phyloP scores from a whole-genome alignment of 352 stramenopile genomes.

The Phytophthora cryptogea region DNA sequence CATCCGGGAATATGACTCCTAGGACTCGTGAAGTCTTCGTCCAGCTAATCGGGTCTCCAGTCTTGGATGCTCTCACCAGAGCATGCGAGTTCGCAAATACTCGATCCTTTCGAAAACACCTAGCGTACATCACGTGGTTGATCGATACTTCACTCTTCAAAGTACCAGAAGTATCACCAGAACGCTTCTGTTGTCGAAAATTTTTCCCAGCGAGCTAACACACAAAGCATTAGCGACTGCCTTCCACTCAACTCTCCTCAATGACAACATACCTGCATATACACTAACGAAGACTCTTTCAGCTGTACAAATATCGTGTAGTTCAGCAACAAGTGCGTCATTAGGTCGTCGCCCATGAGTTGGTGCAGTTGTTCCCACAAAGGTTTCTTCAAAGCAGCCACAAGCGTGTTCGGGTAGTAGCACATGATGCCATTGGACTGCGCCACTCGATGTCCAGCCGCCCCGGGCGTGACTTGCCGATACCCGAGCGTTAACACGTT shows the following conservation, averaged over 20 bases:
- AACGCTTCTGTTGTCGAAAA: constrained; percentile 38
- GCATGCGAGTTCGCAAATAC: constrained; percentile 44
- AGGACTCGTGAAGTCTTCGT: constrained; percentile 51
- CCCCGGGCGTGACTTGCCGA: constrained; percentile 46
- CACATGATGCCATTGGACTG: constrained; percentile 70
- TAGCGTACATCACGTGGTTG: constrained; percentile 69
- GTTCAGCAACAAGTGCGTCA: constrained; percentile 68
- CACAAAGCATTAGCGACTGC: background rate
- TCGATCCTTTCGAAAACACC: constrained; percentile 37
- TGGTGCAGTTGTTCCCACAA: constrained; percentile 56
- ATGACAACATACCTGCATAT: constrained; percentile 52
- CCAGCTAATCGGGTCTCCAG: constrained; percentile 30
- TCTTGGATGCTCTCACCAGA: constrained; percentile 40
- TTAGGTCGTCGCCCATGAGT: constrained; percentile 66
- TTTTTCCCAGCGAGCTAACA: constrained; percentile 55
- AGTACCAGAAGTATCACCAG: background rate
- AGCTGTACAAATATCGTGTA: constrained; percentile 62
- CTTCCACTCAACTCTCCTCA: background rate
- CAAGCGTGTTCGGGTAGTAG: constrained; percentile 77
- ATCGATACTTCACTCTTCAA: constrained; percentile 44
- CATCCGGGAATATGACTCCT: constrained; percentile 46
- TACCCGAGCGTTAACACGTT: constrained; percentile 80
- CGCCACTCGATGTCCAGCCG: constrained; percentile 51
- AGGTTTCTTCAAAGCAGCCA: constrained; percentile 59
- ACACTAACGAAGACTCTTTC: constrained; percentile 33